Evolutionary conservation across 1,284 basidiomycete species (phyloP), one percentile per base, ranked within the genome.

Genomic region (Amylostereum chailletii): DNA sequence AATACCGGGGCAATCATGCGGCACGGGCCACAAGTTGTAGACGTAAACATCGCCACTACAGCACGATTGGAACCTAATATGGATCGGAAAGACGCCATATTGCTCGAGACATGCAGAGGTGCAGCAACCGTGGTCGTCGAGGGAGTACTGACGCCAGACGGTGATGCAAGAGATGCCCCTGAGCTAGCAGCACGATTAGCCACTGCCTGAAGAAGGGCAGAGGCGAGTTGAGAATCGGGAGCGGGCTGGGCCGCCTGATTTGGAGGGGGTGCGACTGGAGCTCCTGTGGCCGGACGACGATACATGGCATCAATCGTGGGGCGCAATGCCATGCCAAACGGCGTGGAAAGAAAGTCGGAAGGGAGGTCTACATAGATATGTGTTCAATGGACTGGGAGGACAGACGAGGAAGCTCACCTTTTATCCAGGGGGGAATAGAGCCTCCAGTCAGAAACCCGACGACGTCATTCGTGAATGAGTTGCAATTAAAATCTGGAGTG

Each of bases 271-370:
- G 72, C 63, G 0, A 76, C 63, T 26, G 71, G 65, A 1, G 68
- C 62, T 4, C 72, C 72, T 7, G 75, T 63, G 9, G 68, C 54
- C 31, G 79, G 72, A 19, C 77, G 71, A 27, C 78, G 70, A 65
- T 82, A 94, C 90, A 94, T 92, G 45, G 79, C 73, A 60, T 95
- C 92, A 54, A 96, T 94, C 39, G 85, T 90, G 0, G 92, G 92
- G 1, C 86, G 79, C 38, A 95, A 73, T 2, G 86, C 81, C n/a
- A 81, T 79, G 4, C 93, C 94, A 54, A 96, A 90, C 0, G 93
- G 90, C 0, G 93, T 95, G 1, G 89, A 84, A 27, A 96, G 76
- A 64, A 96, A 94, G 58, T 95, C 91, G 7, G 81, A 77, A 0
- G 93, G 91, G 0, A 94, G 73, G 52, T 92, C 91, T 93, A 56